Evolutionary conservation across 2,329 filamentous ascomycete genomes (phyloP), one percentile per base, ranked within the genome.

Genomic region (Tolypocladium album): DNA sequence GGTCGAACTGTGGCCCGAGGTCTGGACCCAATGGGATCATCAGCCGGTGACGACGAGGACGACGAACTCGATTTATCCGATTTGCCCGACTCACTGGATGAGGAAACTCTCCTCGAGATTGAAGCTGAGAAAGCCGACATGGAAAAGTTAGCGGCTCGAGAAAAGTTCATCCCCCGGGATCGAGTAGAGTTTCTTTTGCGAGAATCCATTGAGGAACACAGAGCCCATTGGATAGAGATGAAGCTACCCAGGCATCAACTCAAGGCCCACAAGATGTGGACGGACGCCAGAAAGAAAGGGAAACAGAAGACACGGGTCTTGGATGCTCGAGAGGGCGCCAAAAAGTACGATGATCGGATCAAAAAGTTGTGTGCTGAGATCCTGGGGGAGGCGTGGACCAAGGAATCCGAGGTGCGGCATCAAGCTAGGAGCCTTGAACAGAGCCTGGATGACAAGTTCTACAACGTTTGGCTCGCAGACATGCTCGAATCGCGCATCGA

Each of bases 211-310:
- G 67, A 74, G 8, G 71, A 76, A 1, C 78, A 84, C 61, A 76
- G 78, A 56, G 67, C 73, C 4, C 69, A 72, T 5, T 93, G 89
- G 88, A 71, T 72, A n/a, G 69, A 76, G n/a, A 75, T 73, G 1
- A 85, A 85, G 63, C 75, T 83, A 8, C 81, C 84, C 0, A 82
- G 76, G 58, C 74, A 83, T 17, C 74, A 84, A 60, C 70, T 69
- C 6, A 85, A 79, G 60, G 88, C 88, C 0, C 80, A 83, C 67
- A 71, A 68, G 4, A 64, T 88, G 2, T 95, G 90, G 90, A 74
- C 69, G 4, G 64, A 78, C 45, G 83, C 83, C 38, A 82, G 78
- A 57, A 76, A 74, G 12, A 69, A 71, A 50, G 72, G 74, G 66
- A 71, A 69, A 2, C 66, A 59, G 39, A 66, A 57, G 7, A 64